These are phyloP conservation scores for Cyamopsis tetragonoloba DNA, from an alignment of 306 rosid genomes.

Conservation along the genomic window DNA sequence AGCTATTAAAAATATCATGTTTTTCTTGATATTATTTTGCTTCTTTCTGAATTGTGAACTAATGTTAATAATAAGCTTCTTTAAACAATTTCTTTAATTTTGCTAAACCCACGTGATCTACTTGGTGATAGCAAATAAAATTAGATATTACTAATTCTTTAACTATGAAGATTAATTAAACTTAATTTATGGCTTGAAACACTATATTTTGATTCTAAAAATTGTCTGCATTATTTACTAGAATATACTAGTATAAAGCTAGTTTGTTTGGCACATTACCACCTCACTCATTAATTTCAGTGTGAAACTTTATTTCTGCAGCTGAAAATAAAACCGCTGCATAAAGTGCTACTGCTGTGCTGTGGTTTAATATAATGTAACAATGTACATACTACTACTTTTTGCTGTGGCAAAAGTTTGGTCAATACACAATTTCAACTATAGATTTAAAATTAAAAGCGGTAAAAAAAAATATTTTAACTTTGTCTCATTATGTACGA, in stretches of 20 bases:
- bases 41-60: background rate
- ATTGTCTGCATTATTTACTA: background rate
- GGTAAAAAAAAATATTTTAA: no score
- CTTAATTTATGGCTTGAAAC: background rate
- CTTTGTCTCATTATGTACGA: no score
- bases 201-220: background rate
- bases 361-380: background rate
- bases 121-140: background rate
- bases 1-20: background rate
- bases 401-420: constrained; percentile 16
- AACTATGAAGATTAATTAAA: no score
- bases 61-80: no score
- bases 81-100: no score
- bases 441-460: constrained; percentile 22
- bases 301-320: constrained; percentile 9
- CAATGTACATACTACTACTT: background rate
- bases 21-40: background rate
- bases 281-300: background rate
- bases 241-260: background rate
- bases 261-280: background rate
- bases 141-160: background rate
- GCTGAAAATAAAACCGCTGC: constrained; percentile 16
- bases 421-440: constrained; percentile 23
- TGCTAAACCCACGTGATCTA: no score
- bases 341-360: background rate